phyloP scores from a whole-genome alignment of 345 rosid species.

The Syzygium grande region DNA sequence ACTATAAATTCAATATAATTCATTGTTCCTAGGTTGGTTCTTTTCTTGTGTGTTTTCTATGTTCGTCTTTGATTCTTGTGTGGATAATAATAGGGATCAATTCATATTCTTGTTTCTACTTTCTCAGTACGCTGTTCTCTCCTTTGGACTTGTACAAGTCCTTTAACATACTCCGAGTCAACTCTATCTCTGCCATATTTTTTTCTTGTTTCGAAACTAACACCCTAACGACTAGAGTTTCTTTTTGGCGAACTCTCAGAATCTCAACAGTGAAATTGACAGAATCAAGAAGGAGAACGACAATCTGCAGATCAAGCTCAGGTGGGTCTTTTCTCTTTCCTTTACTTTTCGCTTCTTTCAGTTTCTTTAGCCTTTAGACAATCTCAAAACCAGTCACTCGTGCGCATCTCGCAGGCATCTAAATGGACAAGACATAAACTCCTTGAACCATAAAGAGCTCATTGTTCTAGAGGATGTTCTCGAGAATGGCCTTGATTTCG shows the following conservation, averaged over 20 bases:
- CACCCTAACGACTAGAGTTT: slow-evolving; percentile 4
- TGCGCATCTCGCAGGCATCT: slow-evolving; percentile 34
- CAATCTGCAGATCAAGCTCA: slow-evolving; percentile 70
- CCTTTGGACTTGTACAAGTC: background rate
- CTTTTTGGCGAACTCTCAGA: slow-evolving; percentile 20
- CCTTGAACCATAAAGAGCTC: slow-evolving; percentile 50
- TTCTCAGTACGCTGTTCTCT: background rate
- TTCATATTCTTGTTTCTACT: background rate
- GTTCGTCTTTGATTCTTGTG: background rate
- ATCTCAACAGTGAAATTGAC: slow-evolving; percentile 70
- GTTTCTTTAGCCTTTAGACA: background rate
- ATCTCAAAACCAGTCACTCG: background rate
- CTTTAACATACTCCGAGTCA: background rate
- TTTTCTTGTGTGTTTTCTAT: background rate
- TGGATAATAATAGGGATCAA: background rate
- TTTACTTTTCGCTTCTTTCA: too few species aligned
- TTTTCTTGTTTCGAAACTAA: background rate
- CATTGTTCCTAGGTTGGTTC: background rate
- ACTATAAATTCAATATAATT: background rate
- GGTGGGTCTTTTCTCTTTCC: slow-evolving; percentile 15
- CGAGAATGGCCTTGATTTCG: slow-evolving; percentile 44
- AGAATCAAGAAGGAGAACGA: slow-evolving; percentile 81
- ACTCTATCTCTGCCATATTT: background rate
- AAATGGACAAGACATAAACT: slow-evolving; percentile 62
- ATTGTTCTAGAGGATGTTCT: slow-evolving; percentile 57